Percentiles rank a stretch among this genome's conserved stretches.
Evolutionary conservation across 1,284 basidiomycete species (phyloP).

Genomic region (Wallemia ichthyophaga): DNA sequence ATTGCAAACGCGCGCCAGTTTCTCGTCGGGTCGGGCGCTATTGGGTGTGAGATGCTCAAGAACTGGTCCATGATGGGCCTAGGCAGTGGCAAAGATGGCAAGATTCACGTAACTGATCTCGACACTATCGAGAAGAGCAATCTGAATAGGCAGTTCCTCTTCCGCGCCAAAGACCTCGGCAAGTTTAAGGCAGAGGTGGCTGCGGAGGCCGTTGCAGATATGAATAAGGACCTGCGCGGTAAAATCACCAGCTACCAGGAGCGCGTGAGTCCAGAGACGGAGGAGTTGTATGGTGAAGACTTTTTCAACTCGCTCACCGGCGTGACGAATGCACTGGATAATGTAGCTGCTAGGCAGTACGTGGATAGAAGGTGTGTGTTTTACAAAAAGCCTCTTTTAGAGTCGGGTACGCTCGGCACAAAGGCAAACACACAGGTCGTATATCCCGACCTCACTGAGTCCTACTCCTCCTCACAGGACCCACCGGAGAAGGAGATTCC

Average conservation of each 20-base stretch:
- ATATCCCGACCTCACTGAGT: conserved; percentile 82
- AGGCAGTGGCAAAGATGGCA: conserved; percentile 45
- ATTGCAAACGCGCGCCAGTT: conserved; percentile 76
- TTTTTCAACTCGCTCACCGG: conserved; percentile 75
- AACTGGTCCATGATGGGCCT: conserved; percentile 99
- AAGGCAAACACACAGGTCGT: conserved; percentile 97
- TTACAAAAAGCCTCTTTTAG: conserved; percentile 82
- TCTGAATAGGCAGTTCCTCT: conserved; percentile 92
- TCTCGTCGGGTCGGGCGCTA: conserved; percentile 89
- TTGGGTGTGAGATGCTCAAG: conserved; percentile 99
- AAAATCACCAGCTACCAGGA: conserved; percentile 79
- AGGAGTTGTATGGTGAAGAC: conserved; percentile 64
- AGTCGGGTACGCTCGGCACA: conserved; percentile 92
- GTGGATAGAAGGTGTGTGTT: conserved; percentile 98
- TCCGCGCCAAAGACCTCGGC: conserved; percentile 85
- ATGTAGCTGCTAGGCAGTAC: conserved; percentile 78
- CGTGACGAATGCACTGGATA: conserved; percentile 99
- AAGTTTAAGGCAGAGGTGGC: conserved; percentile 96
- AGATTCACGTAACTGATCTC: conserved; percentile 82
- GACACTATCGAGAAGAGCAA: conserved; percentile 99
- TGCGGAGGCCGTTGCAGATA: conserved; percentile 65
- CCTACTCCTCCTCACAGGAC: conserved; percentile 92
- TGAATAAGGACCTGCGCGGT: conserved; percentile 77
- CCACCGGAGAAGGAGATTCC: conserved; percentile 96
- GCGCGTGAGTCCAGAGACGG: conserved; percentile 71